Evolutionary conservation across 2,329 filamentous ascomycete species (phyloP).

Genomic region (Phialophora macrospora): DNA sequence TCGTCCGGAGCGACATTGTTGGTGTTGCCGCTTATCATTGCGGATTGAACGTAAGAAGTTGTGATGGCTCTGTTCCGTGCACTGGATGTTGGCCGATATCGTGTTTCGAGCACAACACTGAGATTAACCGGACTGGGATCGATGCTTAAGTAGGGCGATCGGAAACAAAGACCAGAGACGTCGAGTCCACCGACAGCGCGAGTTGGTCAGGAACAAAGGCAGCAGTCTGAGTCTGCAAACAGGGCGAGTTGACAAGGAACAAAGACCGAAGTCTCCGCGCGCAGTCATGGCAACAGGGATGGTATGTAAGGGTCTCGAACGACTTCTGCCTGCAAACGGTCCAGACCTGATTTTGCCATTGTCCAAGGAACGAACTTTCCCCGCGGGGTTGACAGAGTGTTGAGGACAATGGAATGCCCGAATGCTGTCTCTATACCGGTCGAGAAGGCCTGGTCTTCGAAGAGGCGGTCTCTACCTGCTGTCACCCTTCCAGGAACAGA

Average conservation of each 20-base stretch:
- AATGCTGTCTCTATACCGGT: neutral
- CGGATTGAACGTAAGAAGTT: neutral
- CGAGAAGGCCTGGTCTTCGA: neutral
- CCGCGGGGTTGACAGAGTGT: neutral
- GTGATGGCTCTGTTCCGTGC: neutral
- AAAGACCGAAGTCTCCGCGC: neutral
- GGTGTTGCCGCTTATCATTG: slow-evolving; percentile 12
- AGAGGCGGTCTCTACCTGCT: neutral
- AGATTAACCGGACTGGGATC: neutral
- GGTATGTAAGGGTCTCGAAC: no score
- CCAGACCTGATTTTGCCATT: neutral
- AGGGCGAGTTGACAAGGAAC: neutral
- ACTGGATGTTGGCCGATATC: neutral
- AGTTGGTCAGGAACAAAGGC: no score
- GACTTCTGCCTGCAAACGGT: neutral
- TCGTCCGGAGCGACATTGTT: slow-evolving; percentile 15
- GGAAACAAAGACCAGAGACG: neutral
- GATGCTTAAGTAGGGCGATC: neutral
- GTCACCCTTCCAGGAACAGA: no score
- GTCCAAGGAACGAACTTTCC: neutral
- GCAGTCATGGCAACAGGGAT: neutral
- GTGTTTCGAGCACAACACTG: neutral
- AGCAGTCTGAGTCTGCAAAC: no score
- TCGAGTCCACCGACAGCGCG: neutral
- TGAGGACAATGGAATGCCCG: neutral